Evolutionary conservation across 192 early-diverging fungal species (phyloP).

Genomic region (Coemansia sp.): DNA sequence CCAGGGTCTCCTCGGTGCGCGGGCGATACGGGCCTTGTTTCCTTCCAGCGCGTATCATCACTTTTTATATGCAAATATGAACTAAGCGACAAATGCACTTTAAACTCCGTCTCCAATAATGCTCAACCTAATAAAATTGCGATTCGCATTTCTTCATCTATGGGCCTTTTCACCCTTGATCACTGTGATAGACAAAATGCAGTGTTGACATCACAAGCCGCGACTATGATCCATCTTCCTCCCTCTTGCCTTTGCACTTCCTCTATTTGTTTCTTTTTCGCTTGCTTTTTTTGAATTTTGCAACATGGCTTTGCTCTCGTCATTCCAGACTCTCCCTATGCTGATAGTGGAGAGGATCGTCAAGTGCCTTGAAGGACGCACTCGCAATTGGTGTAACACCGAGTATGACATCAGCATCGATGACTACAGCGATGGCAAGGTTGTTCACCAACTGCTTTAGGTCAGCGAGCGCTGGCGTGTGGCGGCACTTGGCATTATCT

Average conservation of each 20-base stretch:
- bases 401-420: background rate
- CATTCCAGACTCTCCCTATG: background rate
- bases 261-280: background rate
- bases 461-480: background rate
- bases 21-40: constrained; percentile 14
- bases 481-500: background rate
- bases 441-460: no score
- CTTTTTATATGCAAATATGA: background rate
- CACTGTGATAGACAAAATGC: background rate
- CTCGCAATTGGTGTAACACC: background rate
- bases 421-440: background rate
- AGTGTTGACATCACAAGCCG: constrained; percentile 21
- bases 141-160: no score
- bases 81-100: background rate
- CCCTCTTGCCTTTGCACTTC: no score
- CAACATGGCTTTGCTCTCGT: no score
- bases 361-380: background rate
- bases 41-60: background rate
- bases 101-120: background rate
- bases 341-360: background rate
- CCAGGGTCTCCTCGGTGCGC: constrained; percentile 29
- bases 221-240: no score
- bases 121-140: no score
- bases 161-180: no score
- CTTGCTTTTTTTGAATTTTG: background rate